Conservation (phyloP, 2,329 filamentous ascomycete species). For the Botrytis byssoidea region DNA sequence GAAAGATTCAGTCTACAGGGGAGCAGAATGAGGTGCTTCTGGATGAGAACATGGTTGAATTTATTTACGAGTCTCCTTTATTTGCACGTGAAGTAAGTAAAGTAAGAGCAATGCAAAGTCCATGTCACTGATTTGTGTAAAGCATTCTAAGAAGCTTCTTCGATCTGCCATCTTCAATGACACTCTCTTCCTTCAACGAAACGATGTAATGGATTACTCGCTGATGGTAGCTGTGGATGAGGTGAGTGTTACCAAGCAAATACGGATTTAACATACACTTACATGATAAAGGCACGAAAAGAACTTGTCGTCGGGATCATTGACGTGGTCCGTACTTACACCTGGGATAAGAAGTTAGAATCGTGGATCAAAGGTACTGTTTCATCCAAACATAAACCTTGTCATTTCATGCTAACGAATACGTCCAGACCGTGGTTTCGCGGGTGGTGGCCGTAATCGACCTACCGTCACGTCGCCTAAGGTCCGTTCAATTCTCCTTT, state of each 20-base stretch:
- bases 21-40: constrained; percentile 94
- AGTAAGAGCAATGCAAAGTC: not conserved
- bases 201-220: constrained; percentile 99
- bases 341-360: constrained; percentile 99
- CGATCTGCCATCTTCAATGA: constrained; percentile 95
- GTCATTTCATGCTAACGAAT: not conserved
- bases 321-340: constrained; percentile 97
- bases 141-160: constrained; percentile 88
- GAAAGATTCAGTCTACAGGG: constrained; percentile 92
- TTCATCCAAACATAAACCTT: not conserved
- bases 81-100: constrained; percentile 71
- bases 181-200: constrained; percentile 87
- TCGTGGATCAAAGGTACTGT: constrained; percentile 82
- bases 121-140: not conserved
- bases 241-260: constrained; percentile 22
- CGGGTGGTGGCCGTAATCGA: constrained; percentile 71
- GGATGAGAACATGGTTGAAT: constrained; percentile 98
- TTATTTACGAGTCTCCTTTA: constrained; percentile 94
- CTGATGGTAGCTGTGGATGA: constrained; percentile 98
- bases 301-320: constrained; percentile 98
- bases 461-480: constrained; percentile 96
- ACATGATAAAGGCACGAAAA: constrained; percentile 53
- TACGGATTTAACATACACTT: not conserved
- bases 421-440: constrained; percentile 67
- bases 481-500: constrained; percentile 48